Conservation (phyloP, 176 grass and related monocot genomes). For the Elymus sibiricus region DNA sequence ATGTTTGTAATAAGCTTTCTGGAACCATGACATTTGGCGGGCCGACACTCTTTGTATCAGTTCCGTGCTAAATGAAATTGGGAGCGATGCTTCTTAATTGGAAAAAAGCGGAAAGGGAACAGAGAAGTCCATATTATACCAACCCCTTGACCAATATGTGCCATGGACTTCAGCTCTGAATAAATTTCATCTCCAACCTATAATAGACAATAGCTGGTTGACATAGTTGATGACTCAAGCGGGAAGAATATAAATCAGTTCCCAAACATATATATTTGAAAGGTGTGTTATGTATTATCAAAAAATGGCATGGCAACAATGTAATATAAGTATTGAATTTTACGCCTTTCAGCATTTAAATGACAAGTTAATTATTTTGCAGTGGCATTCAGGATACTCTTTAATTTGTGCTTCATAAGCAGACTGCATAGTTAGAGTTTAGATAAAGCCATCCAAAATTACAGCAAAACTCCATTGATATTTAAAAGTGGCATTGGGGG, state of each 20-base stretch:
- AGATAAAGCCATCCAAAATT: neutral
- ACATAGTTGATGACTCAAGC: no score
- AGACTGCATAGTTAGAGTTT: neutral
- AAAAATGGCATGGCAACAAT: neutral
- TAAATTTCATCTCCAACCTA: constrained; percentile 86
- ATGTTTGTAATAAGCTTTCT: no score
- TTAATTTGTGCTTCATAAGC: neutral
- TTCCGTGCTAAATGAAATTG: no score
- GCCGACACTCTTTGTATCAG: no score
- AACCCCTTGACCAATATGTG: constrained; percentile 55
- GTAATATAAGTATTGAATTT: neutral
- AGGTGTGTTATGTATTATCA: neutral
- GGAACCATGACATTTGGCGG: no score
- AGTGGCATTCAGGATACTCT: neutral
- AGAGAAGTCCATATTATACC: constrained; percentile 2
- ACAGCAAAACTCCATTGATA: neutral
- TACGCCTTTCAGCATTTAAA: neutral
- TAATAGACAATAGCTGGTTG: constrained; percentile 29
- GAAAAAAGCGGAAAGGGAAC: neutral
- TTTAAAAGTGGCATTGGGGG: neutral
- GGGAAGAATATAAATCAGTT: neutral
- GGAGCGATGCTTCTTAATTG: no score
- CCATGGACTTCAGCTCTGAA: constrained; percentile 41
- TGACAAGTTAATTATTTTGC: neutral
- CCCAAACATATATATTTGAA: neutral